Base-by-base conservation (phyloP, 495 filamentous ascomycete species). In the Aspergillus coremiiformis region DNA sequence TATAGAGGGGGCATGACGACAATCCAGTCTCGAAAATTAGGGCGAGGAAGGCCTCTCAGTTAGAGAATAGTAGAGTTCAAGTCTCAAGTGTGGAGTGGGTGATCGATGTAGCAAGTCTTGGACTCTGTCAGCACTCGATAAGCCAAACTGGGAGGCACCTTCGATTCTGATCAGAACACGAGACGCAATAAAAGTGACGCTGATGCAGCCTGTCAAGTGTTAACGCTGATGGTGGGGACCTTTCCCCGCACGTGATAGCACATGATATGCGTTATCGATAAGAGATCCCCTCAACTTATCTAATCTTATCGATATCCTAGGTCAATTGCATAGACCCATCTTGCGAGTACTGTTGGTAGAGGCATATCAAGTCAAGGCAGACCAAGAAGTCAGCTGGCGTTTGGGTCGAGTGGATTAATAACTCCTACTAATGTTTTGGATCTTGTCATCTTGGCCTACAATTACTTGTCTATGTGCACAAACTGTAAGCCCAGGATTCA, bases 241-340 rank as follows among this genome's bases (percentile, higher is more conserved):
- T 47, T 55, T 23, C 52, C 44, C 44, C 47, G 26, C 58, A 61
- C 57, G 57, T 60, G 57, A 59, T 41, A 29, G 37, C 57, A 55
- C 49, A 44, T 51, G 53, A 56, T 53, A 43, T 39, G 7, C 14
- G 12, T 27, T 49, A 51, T 51, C 49, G 49, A 54, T 55, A 58
- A 58, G 42, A 52, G 46, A 48, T 55, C 52, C 52, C 52, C 52
- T n/a, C n/a, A n/a, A 39, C 21, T 23, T 32, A 15, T 44, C 37
- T 51, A 9, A 30, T 30, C 27, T 30, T 11, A 30, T 4, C 27
- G n/a, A n/a, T n/a, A n/a, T n/a, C n/a, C n/a, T n/a, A n/a, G n/a
- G n/a, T n/a, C n/a, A n/a, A n/a, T n/a, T n/a, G n/a, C n/a, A n/a
- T n/a, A n/a, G n/a, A n/a, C n/a, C n/a, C n/a, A n/a, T n/a, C n/a